phyloP scores from a whole-genome alignment of 2,329 filamentous ascomycete genomes.

The Tympanopsis confertula region DNA sequence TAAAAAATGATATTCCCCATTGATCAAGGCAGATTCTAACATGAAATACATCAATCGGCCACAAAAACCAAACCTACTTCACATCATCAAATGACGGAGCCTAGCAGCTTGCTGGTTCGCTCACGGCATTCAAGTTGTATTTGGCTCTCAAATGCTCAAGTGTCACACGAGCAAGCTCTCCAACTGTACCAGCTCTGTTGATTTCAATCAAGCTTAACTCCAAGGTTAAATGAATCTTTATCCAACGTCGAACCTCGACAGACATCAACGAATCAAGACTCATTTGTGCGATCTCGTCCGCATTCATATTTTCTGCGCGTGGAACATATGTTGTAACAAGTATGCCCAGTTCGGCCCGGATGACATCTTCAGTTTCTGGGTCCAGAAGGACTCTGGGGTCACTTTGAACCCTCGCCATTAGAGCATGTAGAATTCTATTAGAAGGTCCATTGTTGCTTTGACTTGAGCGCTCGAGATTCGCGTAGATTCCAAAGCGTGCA shows the following conservation, averaged over 20 bases:
- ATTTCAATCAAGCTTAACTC: not conserved
- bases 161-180: not conserved
- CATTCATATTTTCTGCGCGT: not conserved
- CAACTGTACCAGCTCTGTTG: not conserved
- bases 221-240: not conserved
- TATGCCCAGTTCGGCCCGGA: not conserved
- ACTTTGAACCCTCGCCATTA: not conserved
- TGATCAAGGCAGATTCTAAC: no score
- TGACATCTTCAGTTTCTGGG: not conserved
- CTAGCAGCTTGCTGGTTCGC: no score
- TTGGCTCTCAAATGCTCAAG: not conserved
- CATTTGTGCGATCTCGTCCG: not conserved
- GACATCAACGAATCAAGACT: not conserved
- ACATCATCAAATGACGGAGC: no score
- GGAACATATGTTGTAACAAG: not conserved
- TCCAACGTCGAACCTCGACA: not conserved
- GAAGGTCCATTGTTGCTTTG: not conserved
- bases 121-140: no score
- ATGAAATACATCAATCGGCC: no score
- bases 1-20: no score
- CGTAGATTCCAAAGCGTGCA: not conserved
- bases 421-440: not conserved
- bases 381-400: not conserved
- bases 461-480: not conserved
- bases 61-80: no score